Evolutionary conservation across 140 eudicot genomes (phyloP), one percentile per base, ranked within the genome.

Genomic region (Flaveria floridana): DNA sequence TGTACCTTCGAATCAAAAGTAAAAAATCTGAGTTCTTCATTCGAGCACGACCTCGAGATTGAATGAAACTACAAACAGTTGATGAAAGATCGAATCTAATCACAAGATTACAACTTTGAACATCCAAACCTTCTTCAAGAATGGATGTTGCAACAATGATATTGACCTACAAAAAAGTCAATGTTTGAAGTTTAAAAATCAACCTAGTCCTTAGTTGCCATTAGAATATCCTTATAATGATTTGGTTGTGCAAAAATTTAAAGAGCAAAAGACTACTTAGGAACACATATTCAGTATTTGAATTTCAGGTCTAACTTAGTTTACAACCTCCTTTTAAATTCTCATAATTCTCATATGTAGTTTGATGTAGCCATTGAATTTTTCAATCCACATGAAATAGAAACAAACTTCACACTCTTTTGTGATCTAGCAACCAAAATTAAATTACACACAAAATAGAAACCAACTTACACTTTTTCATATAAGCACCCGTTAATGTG

Each of bases 21-120:
- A 92, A 53, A 66, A 92, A 92, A 18, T 86, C 92, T 8, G 98
- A 92, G 76, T 89, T 82, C 63, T 76, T 89, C 96, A 84, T 87
- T n/a, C 98, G 86, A 66, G 98, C 98, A 51, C 98, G 92, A 2
- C 98, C 98, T 56, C 95, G 89, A 16, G 98, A 92, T 79, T 92
- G 98, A 80, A 92, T 92, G 73, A 92, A 92, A 73, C 98, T 89
- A 69, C 98, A 89, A 47, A 89, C 84, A 37, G 88, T 92, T 16
- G 86, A 78, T 28, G 96, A 80, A 37, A 81, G 92, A 70, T 92
- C 98, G 25, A 89, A 92, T 72, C 98, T 84, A 2, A 92, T 83
- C 2, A 92, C 98, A n/a, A 92, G 91, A 74, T 92, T 92, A 83
- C 98, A 92, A 39, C 89, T 87, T 67, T 92, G 98, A 56, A 92